Conservation (phyloP, 2,329 filamentous ascomycete genomes). For the Aureobasidium sp. region DNA sequence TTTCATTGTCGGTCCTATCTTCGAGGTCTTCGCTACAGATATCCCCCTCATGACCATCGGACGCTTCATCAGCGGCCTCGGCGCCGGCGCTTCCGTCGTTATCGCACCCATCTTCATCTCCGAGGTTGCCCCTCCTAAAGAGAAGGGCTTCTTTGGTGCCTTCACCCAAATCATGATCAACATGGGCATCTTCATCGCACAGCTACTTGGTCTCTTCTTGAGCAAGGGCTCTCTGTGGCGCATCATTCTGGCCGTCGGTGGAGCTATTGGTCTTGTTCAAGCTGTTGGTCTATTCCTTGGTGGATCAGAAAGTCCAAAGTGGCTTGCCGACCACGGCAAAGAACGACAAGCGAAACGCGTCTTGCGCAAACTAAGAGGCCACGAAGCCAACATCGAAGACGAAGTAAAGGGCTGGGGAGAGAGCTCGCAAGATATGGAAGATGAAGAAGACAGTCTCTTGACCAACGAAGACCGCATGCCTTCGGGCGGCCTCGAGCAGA, state of each 20-base stretch:
- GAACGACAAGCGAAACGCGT: constrained; percentile 53
- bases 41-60: constrained; percentile 63
- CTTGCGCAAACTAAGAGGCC: constrained; percentile 68
- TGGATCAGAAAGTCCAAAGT: constrained; percentile 79
- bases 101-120: constrained; percentile 93
- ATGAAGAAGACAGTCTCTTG: constrained; percentile 66
- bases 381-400: constrained; percentile 56
- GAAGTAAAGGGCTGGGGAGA: constrained; percentile 52
- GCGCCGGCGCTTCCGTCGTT: constrained; percentile 81
- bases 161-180: constrained; percentile 95
- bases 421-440: constrained; percentile 26
- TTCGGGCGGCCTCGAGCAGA: constrained; percentile 12
- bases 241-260: constrained; percentile 67
- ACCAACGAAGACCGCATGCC: constrained; percentile 26
- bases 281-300: constrained; percentile 58
- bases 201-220: constrained; percentile 78
- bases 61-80: constrained; percentile 70
- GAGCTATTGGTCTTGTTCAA: constrained; percentile 59
- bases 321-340: constrained; percentile 63
- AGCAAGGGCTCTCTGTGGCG: constrained; percentile 76
- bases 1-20: constrained; percentile 64
- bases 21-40: constrained; percentile 63
- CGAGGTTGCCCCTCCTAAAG: constrained; percentile 67
- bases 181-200: constrained; percentile 69
- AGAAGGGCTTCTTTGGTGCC: constrained; percentile 57